Conservation (phyloP, 2,329 filamentous ascomycete species). For the Botrytis galanthina region DNA sequence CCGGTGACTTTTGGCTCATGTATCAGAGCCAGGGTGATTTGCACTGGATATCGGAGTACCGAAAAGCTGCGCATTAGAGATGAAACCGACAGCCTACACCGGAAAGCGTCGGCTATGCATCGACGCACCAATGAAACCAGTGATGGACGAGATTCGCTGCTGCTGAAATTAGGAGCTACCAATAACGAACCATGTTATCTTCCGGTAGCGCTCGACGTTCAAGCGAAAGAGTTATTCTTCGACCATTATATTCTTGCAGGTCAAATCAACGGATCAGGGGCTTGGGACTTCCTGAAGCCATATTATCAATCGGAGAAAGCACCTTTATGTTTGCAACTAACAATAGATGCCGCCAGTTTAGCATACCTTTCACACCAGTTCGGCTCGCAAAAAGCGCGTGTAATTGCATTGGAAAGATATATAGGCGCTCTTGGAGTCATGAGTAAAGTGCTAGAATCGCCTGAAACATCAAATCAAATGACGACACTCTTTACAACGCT, state of each 20-base stretch:
- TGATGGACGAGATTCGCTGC: no score
- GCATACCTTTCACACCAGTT: slow-evolving; percentile 22
- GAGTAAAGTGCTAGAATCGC: slow-evolving; percentile 18
- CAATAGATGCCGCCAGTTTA: slow-evolving; percentile 22
- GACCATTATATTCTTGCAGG: slow-evolving; percentile 17
- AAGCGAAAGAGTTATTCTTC: slow-evolving; percentile 22
- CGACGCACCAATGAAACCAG: background rate
- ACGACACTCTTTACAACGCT: slow-evolving; percentile 21
- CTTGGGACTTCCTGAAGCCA: slow-evolving; percentile 17
- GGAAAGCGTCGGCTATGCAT: background rate
- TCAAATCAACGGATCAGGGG: background rate
- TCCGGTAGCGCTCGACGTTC: slow-evolving; percentile 19
- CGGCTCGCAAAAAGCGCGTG: background rate
- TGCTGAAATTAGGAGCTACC: background rate
- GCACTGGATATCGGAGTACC: slow-evolving; percentile 23
- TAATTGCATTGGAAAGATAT: slow-evolving; percentile 20
- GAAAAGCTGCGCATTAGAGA: slow-evolving; percentile 22
- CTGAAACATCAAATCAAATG: slow-evolving; percentile 4
- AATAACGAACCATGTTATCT: slow-evolving; percentile 4
- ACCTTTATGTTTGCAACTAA: slow-evolving; percentile 9
- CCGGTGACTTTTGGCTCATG: slow-evolving; percentile 21
- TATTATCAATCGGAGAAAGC: slow-evolving; percentile 7
- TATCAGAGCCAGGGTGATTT: slow-evolving; percentile 17
- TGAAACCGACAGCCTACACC: slow-evolving; percentile 14
- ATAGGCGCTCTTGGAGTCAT: slow-evolving; percentile 1